These are phyloP conservation scores for Bonia amplexicaulis DNA, from an alignment of 176 grass and related monocot genomes.

Conservation along the genomic window DNA sequence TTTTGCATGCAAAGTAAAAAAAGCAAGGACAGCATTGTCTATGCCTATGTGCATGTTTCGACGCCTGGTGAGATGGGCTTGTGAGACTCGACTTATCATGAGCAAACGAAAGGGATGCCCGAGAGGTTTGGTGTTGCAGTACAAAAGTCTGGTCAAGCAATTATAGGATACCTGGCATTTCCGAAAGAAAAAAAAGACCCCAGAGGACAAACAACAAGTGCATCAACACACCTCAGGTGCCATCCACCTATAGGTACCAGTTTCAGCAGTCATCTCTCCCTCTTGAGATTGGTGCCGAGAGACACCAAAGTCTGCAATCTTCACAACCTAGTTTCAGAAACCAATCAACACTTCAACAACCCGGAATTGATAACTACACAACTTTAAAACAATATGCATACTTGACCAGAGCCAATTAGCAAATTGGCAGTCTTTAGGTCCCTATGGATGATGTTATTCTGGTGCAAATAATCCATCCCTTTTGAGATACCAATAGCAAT, in stretches of 20 bases:
- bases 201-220: not conserved
- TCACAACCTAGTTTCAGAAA: constrained; percentile 65
- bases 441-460: constrained; percentile 88
- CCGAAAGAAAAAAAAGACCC: not conserved
- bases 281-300: constrained; percentile 57
- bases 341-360: constrained; percentile 23
- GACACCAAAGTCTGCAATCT: constrained; percentile 96
- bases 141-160: not conserved
- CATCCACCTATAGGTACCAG: constrained; percentile 99
- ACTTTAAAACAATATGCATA: constrained; percentile 29
- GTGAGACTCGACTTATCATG: not conserved
- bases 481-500: constrained; percentile 79
- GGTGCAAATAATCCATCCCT: constrained; percentile 93
- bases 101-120: not conserved
- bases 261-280: constrained; percentile 96
- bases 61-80: not conserved
- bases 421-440: constrained; percentile 94
- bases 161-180: not conserved
- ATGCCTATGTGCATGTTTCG: too few relatives aligned
- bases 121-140: not conserved
- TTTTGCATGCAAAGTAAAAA: too few relatives aligned
- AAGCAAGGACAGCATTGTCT: too few relatives aligned
- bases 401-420: constrained; percentile 63
- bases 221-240: constrained; percentile 77
- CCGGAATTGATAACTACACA: not conserved